Percentiles rank a stretch among this genome's conserved stretches.
Conservation (phyloP, 2,329 filamentous ascomycete genomes). For the Xylaria sp. region DNA sequence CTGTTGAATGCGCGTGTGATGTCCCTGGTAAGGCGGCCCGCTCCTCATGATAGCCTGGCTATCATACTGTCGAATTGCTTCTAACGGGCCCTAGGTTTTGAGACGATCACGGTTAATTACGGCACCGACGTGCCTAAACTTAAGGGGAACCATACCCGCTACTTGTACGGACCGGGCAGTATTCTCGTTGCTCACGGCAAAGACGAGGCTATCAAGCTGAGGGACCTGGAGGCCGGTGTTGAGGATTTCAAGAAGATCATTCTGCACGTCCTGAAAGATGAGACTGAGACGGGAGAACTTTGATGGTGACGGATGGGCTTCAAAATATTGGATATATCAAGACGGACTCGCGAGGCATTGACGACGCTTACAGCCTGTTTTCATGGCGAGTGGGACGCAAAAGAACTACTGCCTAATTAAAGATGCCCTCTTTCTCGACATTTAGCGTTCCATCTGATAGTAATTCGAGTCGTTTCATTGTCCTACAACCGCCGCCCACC, state of each 20-base stretch:
- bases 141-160: slow-evolving; percentile 72
- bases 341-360: not conserved
- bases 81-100: slow-evolving; percentile 67
- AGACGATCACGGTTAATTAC: slow-evolving; percentile 88
- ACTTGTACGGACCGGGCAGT: slow-evolving; percentile 74
- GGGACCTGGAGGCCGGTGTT: slow-evolving; percentile 81
- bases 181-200: slow-evolving; percentile 91
- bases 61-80: not conserved
- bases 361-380: not conserved
- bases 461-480: slow-evolving; percentile 34
- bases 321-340: not conserved
- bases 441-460: slow-evolving; percentile 6
- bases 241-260: slow-evolving; percentile 81
- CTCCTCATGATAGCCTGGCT: not conserved
- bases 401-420: not conserved
- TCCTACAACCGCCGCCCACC: slow-evolving; percentile 58
- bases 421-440: not conserved
- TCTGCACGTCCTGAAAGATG: slow-evolving; percentile 58
- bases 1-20: slow-evolving; percentile 81
- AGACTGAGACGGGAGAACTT: slow-evolving; percentile 13
- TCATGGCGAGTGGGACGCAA: not conserved
- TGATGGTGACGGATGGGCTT: slow-evolving; percentile 7
- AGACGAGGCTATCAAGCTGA: slow-evolving; percentile 80
- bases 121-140: slow-evolving; percentile 91
- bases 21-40: slow-evolving; percentile 69